Base-by-base conservation (phyloP, 2,329 filamentous ascomycete genomes). In the Dactylellina sp. region DNA sequence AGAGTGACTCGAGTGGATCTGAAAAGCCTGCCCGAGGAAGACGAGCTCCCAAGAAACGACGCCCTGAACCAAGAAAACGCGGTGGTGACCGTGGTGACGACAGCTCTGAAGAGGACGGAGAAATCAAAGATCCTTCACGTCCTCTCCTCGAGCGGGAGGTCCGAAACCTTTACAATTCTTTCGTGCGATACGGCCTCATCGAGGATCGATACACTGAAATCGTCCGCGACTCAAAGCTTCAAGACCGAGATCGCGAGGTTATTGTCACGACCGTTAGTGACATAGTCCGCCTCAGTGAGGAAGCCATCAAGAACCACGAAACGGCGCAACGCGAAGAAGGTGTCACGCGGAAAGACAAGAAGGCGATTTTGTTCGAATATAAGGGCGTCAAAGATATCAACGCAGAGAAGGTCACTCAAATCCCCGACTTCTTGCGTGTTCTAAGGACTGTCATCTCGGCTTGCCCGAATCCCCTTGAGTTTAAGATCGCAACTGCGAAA, bases 351-450 rank as follows among this genome's bases (percentile, higher is more conserved):
- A 99, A 99, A 81, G 95, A 99, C 80, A 92, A 92, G 81, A 99
- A 99, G 82, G 95, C 95, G 0, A 92, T 99, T 16, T 84, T 99
- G 47, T 97, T 99, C 78, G 93, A 98, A 80, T 97, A 93, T 81
- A 89, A 91, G 49, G 92, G 93, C 63, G 90, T 97, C 56, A 96
- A 96, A 82, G 93, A 96, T 78, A 87, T 97, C 79, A 99, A 99
- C 79, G 95, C 95, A 0, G 93, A 97, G 81, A 98, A 95, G 0
- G 91, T 97, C 62, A 88, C 97, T 9, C 94, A 98, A 77, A 89
- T 96, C 7, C 94, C 95, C 0, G 87, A 89, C 50, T 94, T 98
- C 79, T 90, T 98, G 84, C 90, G 89, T 70, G 88, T 97, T 77
- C 85, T 99, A 39, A 90, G 89, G 71, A 88, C 91, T 12, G 88